A percentile compares a stretch with the other conserved stretches of the same genome.
phyloP scores from a whole-genome alignment of 1,284 basidiomycete genomes.

The Gomphus bonarii region DNA sequence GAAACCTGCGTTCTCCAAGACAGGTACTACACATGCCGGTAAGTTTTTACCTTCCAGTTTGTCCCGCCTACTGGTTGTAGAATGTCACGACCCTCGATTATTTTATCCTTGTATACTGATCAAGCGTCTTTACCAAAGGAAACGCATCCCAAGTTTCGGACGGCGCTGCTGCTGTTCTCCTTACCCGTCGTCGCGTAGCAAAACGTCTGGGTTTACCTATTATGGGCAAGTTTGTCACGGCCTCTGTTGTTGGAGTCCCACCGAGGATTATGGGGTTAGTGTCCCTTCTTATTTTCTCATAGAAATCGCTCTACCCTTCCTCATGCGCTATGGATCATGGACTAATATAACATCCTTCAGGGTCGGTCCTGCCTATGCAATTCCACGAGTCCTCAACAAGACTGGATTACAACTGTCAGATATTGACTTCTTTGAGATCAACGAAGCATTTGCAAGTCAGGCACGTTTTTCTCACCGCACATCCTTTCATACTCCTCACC shows the following conservation, averaged over 20 bases:
- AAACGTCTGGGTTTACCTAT: constrained; percentile 87
- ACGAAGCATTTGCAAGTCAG: constrained; percentile 82
- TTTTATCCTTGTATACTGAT: not conserved
- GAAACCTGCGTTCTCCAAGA: constrained; percentile 87
- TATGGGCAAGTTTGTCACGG: constrained; percentile 83
- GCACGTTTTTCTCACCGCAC: not conserved
- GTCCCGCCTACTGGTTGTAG: not conserved
- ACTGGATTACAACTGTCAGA: constrained; percentile 66
- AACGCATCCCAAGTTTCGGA: constrained; percentile 97
- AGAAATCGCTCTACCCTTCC: not conserved
- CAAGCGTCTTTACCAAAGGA: constrained; percentile 25
- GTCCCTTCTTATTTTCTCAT: not conserved
- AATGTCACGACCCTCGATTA: not conserved
- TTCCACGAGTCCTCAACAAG: constrained; percentile 71
- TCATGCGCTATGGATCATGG: too few species aligned
- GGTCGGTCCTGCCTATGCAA: constrained; percentile 86
- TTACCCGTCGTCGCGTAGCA: constrained; percentile 79
- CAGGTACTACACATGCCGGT: constrained; percentile 88
- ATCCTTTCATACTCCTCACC: not conserved
- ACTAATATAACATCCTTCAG: constrained; percentile 15
- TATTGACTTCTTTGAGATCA: constrained; percentile 90
- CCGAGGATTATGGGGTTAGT: constrained; percentile 71
- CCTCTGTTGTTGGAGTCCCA: constrained; percentile 74
- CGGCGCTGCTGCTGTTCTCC: constrained; percentile 90
- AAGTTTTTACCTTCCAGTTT: constrained; percentile 14